Percentiles rank a stretch among this genome's conserved stretches.
These are phyloP conservation scores for Piedraia hortae DNA, from an alignment of 2,329 filamentous ascomycete species.

Conservation along the genomic window DNA sequence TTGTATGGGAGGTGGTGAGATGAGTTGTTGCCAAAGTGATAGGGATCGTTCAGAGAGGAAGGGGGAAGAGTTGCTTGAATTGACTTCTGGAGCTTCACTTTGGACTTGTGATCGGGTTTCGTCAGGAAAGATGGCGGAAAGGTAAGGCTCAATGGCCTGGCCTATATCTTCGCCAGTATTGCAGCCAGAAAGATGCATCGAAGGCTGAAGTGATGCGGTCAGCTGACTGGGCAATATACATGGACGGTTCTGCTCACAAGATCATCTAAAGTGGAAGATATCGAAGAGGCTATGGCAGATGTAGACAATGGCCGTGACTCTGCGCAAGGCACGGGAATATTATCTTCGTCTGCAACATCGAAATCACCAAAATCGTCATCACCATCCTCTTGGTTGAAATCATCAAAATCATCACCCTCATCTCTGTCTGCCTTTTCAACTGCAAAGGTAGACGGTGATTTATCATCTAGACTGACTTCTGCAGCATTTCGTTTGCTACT, in stretches of 20 bases:
- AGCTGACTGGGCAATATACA: too few relatives aligned
- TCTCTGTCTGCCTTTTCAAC: conserved; percentile 9
- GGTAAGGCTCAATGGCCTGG: conserved; percentile 36
- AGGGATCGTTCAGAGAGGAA: conserved; percentile 68
- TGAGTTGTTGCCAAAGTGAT: conserved; percentile 87
- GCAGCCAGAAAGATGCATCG: conserved; percentile 6
- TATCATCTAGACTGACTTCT: too few relatives aligned
- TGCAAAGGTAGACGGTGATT: too few relatives aligned
- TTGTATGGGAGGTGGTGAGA: conserved; percentile 77
- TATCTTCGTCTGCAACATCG: conserved; percentile 16
- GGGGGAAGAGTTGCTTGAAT: conserved; percentile 20
- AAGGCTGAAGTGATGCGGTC: conserved; percentile 6
- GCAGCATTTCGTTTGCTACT: too few relatives aligned
- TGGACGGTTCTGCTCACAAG: too few relatives aligned
- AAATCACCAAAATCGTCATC: conserved; percentile 24
- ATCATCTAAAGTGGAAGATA: too few relatives aligned
- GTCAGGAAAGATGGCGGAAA: conserved; percentile 35
- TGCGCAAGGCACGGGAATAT: conserved; percentile 15
- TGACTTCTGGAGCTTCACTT: conserved; percentile 5
- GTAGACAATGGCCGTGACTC: too few relatives aligned
- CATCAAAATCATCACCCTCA: conserved; percentile 34
- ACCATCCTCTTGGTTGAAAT: conserved; percentile 25
- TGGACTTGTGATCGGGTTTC: conserved; percentile 6
- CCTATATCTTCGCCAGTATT: conserved; percentile 30
- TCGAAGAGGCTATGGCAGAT: too few relatives aligned